phyloP scores from a whole-genome alignment of 306 rosid species.

The Inga oerstediana region DNA sequence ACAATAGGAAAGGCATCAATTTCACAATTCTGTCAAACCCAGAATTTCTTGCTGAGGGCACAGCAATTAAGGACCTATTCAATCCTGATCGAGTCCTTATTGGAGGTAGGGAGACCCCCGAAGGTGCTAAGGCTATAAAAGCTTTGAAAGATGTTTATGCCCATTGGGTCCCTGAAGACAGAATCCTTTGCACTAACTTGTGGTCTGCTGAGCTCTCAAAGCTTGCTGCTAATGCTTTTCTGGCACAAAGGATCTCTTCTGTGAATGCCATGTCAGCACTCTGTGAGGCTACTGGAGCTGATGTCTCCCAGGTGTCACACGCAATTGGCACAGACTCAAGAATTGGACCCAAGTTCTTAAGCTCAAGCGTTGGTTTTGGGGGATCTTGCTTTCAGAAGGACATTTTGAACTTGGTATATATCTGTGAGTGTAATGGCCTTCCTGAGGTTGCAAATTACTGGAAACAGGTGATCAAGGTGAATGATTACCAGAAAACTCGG shows the following conservation, averaged over 20 bases:
- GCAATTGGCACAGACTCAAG: conserved; percentile 82
- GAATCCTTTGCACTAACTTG: conserved; percentile 73
- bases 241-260: conserved; percentile 91
- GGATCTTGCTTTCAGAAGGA: conserved; percentile 97
- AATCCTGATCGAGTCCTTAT: conserved; percentile 80
- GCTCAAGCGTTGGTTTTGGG: conserved; percentile 87
- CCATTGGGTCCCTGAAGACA: conserved; percentile 74
- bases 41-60: conserved; percentile 92
- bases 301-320: conserved; percentile 72
- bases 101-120: conserved; percentile 88
- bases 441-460: conserved; percentile 87
- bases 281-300: conserved; percentile 91
- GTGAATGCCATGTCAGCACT: conserved; percentile 94
- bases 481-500: conserved; percentile 80
- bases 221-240: conserved; percentile 91
- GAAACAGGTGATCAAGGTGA: conserved; percentile 83
- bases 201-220: conserved; percentile 95
- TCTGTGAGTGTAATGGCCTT: conserved; percentile 89
- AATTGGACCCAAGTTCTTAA: conserved; percentile 79
- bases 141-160: conserved; percentile 65
- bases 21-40: conserved; percentile 86
- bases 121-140: conserved; percentile 65
- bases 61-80: conserved; percentile 71
- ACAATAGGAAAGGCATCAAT: conserved; percentile 70
- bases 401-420: conserved; percentile 79